Base-by-base conservation (phyloP, 2,329 filamentous ascomycete genomes). In the Cladorrhinum sp. region DNA sequence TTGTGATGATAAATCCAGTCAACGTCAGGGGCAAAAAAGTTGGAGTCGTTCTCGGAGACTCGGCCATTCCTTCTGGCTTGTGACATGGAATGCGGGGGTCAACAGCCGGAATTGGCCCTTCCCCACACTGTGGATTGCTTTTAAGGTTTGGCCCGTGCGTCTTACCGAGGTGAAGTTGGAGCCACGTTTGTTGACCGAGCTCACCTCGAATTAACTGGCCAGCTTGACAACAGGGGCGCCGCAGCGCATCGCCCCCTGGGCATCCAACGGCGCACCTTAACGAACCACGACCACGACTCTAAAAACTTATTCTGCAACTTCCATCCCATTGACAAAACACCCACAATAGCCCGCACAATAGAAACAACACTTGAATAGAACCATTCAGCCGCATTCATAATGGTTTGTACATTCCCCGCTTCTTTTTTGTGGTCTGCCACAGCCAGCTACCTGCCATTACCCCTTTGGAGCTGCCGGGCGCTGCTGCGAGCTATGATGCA, bases 151-250 rank as follows among this genome's bases (percentile, higher is more conserved):
- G 42, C n/a, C 42, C 42, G 18, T 18, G 42, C 42, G 42, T 46
- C 42, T 18, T 46, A 46, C 42, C 42, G 14, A 3, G 42, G 42
- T 48, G 28, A 26, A 54, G 33, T 53, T 23, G 48, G 18, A 30
- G 42, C 28, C n/a, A 28, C 50, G 26, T 57, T n/a, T 20, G 21
- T 24, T 23, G 30, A 58, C 49, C 51, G 14, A 52, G 21, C 18
- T 62, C 62, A 65, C 65, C 64, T 65, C 60, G 62, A 62, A 56
- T 64, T 68, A 66, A 62, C 62, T 64, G 66, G 9, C 63, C 66
- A 68, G 66, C 57, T 68, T 61, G 66, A 68, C 66, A 61, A 66
- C 64, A 64, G 62, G 66, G 64, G 59, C 57, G 10, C 16, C 30
- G 21, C 59, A 51, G 48, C 18, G 52, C 53, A 58, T 60, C 55